Conservation (phyloP, 257 asterid genomes). For the Solanum verrucosum region DNA sequence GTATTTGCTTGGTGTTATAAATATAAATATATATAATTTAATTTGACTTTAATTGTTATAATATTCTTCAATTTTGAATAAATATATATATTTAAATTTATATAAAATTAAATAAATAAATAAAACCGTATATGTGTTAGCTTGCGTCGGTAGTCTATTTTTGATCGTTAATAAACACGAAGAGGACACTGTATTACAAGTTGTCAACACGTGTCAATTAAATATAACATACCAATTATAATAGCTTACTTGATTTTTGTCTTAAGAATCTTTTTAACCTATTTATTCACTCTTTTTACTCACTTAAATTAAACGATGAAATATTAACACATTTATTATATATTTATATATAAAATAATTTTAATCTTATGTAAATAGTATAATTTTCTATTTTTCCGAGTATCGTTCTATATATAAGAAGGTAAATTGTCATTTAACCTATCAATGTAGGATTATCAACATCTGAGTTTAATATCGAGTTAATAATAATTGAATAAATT, state of each 20-base stretch:
- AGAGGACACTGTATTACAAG: neutral
- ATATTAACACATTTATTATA: neutral
- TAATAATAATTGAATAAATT: too few species aligned
- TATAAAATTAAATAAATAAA: too few species aligned
- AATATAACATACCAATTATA: neutral
- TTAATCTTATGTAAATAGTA: too few species aligned
- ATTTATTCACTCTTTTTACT: neutral
- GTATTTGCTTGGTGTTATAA: too few species aligned
- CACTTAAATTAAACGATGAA: neutral
- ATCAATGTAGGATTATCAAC: rapidly evolving
- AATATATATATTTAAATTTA: too few species aligned
- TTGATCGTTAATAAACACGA: neutral
- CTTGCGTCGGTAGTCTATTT: neutral
- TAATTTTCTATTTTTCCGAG: too few species aligned
- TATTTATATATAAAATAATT: too few species aligned
- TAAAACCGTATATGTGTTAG: rapidly evolving
- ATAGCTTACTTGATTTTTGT: neutral
- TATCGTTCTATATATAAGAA: too few species aligned
- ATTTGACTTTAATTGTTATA: too few species aligned
- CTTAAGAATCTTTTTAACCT: neutral
- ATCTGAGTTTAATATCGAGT: too few species aligned
- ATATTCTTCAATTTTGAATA: too few species aligned
- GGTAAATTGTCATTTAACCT: neutral
- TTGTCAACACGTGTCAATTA: neutral
- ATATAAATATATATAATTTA: too few species aligned